Percentiles rank a stretch among this genome's conserved stretches.
phyloP scores from a whole-genome alignment of 23 red algal species.

The Cyanidioschyzon merolae region DNA sequence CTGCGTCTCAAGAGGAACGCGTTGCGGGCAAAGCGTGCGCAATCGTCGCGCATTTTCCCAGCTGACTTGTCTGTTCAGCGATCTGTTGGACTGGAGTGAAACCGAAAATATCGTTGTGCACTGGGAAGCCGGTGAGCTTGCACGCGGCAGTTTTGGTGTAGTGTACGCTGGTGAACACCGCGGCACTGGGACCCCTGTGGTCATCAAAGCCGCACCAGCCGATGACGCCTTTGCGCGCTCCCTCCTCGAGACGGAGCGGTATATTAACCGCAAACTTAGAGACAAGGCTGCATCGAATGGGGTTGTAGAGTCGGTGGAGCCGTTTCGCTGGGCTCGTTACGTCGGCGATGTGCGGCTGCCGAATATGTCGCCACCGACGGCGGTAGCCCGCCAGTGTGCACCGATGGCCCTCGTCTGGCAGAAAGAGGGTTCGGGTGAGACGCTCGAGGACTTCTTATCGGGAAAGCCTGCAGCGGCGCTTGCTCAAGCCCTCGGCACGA shows the following conservation, averaged over 20 bases:
- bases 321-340: conserved; percentile 38
- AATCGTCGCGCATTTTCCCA: too few species aligned
- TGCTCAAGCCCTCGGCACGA: conserved; percentile 6
- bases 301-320: background rate
- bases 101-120: background rate
- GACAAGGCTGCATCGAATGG: background rate
- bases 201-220: conserved; percentile 32
- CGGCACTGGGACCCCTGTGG: conserved; percentile 11
- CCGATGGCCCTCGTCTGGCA: conserved; percentile 48
- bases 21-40: too few species aligned
- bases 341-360: conserved; percentile 30
- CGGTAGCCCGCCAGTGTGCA: background rate
- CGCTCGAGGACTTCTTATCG: conserved; percentile 48
- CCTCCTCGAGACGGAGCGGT: conserved; percentile 35
- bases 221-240: conserved; percentile 18
- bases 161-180: background rate
- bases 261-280: conserved; percentile 39
- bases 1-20: too few species aligned
- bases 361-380: background rate
- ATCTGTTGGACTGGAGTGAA: background rate
- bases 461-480: conserved; percentile 13
- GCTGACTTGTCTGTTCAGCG: background rate
- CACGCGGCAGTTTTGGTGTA: background rate
- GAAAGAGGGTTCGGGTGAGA: conserved; percentile 28
- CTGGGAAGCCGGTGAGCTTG: background rate